Base-by-base conservation (phyloP, 164 flowering plant genomes). In the Sextonia rubra region DNA sequence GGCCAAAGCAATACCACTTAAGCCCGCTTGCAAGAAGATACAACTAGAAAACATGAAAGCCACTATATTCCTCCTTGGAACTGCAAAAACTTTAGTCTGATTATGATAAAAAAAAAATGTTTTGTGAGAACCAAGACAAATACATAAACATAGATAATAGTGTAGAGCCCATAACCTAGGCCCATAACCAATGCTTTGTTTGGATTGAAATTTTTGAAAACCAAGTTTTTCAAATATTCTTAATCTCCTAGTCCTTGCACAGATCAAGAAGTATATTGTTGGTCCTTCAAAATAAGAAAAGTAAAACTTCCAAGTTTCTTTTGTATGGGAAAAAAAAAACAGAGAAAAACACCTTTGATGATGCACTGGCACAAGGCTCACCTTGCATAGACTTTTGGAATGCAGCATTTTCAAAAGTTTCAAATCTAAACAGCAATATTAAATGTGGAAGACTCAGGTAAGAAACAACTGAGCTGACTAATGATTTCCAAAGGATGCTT, bases 41-140 rank as follows among this genome's bases (percentile, higher is more conserved):
- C 69, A 85, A 74, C 86, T 80, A 68, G 95, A 87, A 9, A 92
- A 72, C 74, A 88, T 78, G 79, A 86, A 70, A 44, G 86, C 82
- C 80, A 87, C 61, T 12, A 85, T 86, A 27, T 73, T 81, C 85
- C 99, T 89, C 80, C 96, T 88, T 12, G 87, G 75, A 82, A 90
- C 92, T 89, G 93, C 90, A 91, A 85, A 84, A 86, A 75, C 86
- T 81, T 84, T 83, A 80, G 73, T 82, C 90, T 88, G 89, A 80
- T 78, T 79, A 82, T 49, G 71, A 77, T 68, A 73, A 56, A 17
- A 73, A 68, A 55, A 52, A 73, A 68, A 61, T 47, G 49, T 60
- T 58, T 30, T 60, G 73, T 66, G 66, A 68, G 69, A 77, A 73
- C 74, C 73, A 69, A 66, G 63, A 26, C 26, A 69, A 3, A 52